Evolutionary conservation across 306 rosid species (phyloP).

Genomic region (Abrus pulchellus): DNA sequence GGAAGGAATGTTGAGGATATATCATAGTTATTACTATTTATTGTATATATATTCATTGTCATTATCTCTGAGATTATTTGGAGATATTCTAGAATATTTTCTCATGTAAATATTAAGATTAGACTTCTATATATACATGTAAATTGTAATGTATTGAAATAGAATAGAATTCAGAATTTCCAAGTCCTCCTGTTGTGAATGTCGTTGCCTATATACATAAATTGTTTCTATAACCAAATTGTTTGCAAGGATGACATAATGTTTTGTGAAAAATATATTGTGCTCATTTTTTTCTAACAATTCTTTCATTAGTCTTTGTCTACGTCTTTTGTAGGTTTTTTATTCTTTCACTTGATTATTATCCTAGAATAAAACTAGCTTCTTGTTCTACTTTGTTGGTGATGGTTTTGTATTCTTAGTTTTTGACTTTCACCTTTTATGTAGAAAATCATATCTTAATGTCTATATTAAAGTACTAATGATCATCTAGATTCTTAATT

Average conservation of each 20-base stretch:
- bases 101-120: too few relatives aligned
- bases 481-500: slow-evolving; percentile 29
- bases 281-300: background rate
- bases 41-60: too few relatives aligned
- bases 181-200: background rate
- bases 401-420: slow-evolving; percentile 22
- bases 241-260: slow-evolving; percentile 29
- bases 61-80: too few relatives aligned
- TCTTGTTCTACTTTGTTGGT: slow-evolving; percentile 21
- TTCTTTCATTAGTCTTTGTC: slow-evolving; percentile 14
- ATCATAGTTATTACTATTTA: too few relatives aligned
- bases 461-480: slow-evolving; percentile 32
- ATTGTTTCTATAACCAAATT: slow-evolving; percentile 23
- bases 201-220: slow-evolving; percentile 30
- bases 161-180: too few relatives aligned
- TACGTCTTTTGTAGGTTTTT: slow-evolving; percentile 23
- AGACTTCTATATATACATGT: too few relatives aligned
- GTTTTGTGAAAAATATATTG: slow-evolving; percentile 24
- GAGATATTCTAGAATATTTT: too few relatives aligned
- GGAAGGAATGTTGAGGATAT: too few relatives aligned
- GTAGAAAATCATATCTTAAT: slow-evolving; percentile 27
- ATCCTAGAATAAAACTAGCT: slow-evolving; percentile 32
- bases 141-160: too few relatives aligned
- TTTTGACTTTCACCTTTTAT: slow-evolving; percentile 26
- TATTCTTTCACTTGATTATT: slow-evolving; percentile 35